Percentiles rank a stretch among this genome's conserved stretches.
phyloP scores from a whole-genome alignment of 768 basidiomycete species.

The Pisolithus sp. region DNA sequence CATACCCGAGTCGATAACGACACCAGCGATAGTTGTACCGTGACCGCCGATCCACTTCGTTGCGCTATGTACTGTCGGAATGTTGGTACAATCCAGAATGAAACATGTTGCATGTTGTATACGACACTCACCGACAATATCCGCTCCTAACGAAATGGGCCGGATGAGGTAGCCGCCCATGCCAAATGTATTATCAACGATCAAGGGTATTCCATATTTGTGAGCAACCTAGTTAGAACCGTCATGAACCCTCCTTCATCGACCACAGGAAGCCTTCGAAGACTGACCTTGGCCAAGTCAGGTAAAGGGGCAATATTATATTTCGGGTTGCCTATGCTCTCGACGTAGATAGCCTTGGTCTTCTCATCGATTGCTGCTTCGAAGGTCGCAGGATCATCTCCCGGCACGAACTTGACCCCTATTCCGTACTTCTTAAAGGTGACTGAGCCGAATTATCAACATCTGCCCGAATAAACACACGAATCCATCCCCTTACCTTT shows the following conservation, averaged over 20 bases:
- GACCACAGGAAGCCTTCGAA: background rate
- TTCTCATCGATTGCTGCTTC: conserved; percentile 51
- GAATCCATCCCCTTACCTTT: conserved; percentile 35
- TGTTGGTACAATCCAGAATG: background rate
- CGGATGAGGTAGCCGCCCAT: conserved; percentile 52
- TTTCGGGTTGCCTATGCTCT: conserved; percentile 58
- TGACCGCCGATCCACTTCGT: conserved; percentile 68
- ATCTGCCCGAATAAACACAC: background rate
- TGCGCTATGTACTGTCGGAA: conserved; percentile 41
- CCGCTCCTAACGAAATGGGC: conserved; percentile 52
- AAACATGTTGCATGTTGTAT: background rate
- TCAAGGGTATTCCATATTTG: conserved; percentile 49
- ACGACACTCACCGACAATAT: conserved; percentile 39
- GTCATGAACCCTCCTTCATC: background rate
- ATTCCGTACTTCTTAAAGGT: conserved; percentile 53
- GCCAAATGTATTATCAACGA: conserved; percentile 63
- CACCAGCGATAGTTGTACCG: conserved; percentile 62
- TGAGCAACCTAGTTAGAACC: conserved; percentile 45
- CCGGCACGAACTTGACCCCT: conserved; percentile 45
- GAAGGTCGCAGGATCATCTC: conserved; percentile 41
- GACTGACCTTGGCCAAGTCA: conserved; percentile 46
- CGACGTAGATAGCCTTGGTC: conserved; percentile 54
- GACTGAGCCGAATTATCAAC: conserved; percentile 26
- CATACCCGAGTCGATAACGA: conserved; percentile 52
- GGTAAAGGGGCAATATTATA: conserved; percentile 51